Evolutionary conservation across 2,329 filamentous ascomycete species (phyloP).

Genomic region (Aspergillus neoniger): DNA sequence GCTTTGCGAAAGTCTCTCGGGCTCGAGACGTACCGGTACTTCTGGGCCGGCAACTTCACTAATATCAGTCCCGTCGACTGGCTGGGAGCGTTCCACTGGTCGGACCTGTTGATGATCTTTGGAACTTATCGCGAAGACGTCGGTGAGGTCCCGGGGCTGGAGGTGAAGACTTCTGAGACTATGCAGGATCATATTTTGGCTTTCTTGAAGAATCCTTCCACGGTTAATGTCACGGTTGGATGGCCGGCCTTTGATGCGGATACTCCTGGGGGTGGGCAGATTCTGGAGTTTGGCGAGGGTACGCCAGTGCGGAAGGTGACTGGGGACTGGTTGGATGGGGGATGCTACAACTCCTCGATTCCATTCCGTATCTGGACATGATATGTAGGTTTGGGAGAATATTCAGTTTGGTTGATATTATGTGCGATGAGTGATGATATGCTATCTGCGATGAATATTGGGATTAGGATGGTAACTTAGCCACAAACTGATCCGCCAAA

Average conservation of each 20-base stretch:
- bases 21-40: constrained; percentile 42
- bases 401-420: background rate
- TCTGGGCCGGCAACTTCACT: constrained; percentile 45
- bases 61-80: constrained; percentile 44
- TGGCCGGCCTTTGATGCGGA: constrained; percentile 26
- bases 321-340: constrained; percentile 4
- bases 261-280: constrained; percentile 13
- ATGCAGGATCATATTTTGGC: constrained; percentile 31
- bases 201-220: constrained; percentile 24
- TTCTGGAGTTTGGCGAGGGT: constrained; percentile 8
- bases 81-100: constrained; percentile 48
- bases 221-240: constrained; percentile 6
- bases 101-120: constrained; percentile 27
- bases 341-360: constrained; percentile 3
- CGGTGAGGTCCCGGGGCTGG: constrained; percentile 14
- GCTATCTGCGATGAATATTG: background rate
- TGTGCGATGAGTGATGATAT: background rate
- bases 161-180: constrained; percentile 19
- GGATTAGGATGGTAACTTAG: too few relatives aligned
- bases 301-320: background rate
- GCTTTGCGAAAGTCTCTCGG: constrained; percentile 11
- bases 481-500: too few relatives aligned
- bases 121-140: constrained; percentile 21
- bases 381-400: background rate
- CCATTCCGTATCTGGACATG: constrained; percentile 27